Base-by-base conservation (phyloP, 1,139 yeast species). In the Debaryomyces robertsiae region DNA sequence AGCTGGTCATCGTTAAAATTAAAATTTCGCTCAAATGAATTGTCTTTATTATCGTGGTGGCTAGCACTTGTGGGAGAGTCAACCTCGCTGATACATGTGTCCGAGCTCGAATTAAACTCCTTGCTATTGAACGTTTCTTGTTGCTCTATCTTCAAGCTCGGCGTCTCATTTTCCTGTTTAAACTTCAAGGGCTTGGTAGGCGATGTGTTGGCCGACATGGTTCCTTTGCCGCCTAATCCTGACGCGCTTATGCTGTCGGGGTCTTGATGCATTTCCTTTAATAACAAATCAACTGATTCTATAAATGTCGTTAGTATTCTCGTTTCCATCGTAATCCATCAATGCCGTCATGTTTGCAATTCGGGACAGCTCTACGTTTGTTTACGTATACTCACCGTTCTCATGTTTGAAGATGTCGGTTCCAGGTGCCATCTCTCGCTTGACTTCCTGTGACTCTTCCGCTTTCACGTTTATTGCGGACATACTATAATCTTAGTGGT, bases 31-130 rank as follows among this genome's bases (percentile, higher is more conserved):
- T 55, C 61, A 42, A 65, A 54, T 7, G 63, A 58, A 44, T 43
- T 33, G 36, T 6, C 30, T 23, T 33, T 34, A 38, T 18, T 25
- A 27, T 33, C 32, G 37, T 18, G 22, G 27, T 34, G 27, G 36
- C 34, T 27, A 39, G 42, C 30, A 27, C 27, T 10, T 36, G 45
- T 42, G 45, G 46, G 46, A 3, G 50, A 38, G 10, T 52, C 61
- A 22, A 41, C 41, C 17, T 69, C 75, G 44, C 72, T 66, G 17
- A 67, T 67, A 38, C 60, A 71, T 7, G 78, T 73, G 40, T 72
- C 78, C 4, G 76, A 65, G 42, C 72, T 64, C 4, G 76, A 69
- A 46, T 63, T 67, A 45, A 65, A 64, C 41, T 61, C 71, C 43
- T 58, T 58, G 37, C 46, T 44, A 30, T 11, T 33, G 11, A 27